Evolutionary conservation across 2,329 filamentous ascomycete species (phyloP).

Genomic region (Xylaria sp.): DNA sequence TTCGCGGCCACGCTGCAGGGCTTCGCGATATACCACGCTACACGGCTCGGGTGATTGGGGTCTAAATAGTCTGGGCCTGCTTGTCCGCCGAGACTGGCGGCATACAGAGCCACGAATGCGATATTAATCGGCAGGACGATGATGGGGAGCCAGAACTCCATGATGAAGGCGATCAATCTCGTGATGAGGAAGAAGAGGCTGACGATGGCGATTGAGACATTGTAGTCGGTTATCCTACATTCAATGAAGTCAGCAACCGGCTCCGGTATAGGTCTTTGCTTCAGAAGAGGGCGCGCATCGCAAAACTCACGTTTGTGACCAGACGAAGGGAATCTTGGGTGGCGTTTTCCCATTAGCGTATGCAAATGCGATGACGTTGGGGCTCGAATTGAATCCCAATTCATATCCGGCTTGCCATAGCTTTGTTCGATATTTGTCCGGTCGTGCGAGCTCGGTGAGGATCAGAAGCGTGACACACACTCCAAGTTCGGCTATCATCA

Average conservation of each 20-base stretch:
- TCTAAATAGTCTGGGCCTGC: conserved; percentile 79
- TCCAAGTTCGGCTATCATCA: conserved; percentile 74
- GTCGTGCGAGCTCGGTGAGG: conserved; percentile 78
- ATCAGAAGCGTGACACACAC: conserved; percentile 74
- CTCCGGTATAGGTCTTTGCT: not conserved
- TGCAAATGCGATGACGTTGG: conserved; percentile 75
- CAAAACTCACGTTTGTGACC: conserved; percentile 73
- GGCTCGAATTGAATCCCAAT: conserved; percentile 79
- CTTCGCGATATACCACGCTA: conserved; percentile 80
- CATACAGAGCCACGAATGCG: conserved; percentile 70
- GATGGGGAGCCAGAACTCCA: conserved; percentile 77
- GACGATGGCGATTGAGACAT: conserved; percentile 80
- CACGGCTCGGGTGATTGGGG: conserved; percentile 66
- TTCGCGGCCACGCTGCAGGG: conserved; percentile 71
- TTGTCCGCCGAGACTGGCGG: conserved; percentile 75
- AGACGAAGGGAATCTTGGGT: conserved; percentile 74
- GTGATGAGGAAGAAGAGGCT: conserved; percentile 79
- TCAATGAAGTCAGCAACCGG: conserved; percentile 33
- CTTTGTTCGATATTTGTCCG: conserved; percentile 76
- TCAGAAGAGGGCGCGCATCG: not conserved
- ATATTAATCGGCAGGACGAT: conserved; percentile 69
- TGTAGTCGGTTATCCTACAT: conserved; percentile 77
- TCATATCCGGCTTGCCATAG: conserved; percentile 79
- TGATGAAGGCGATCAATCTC: conserved; percentile 75
- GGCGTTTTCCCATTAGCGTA: conserved; percentile 76